Evolutionary conservation across 805 yeast species (phyloP), one percentile per base, ranked within the genome.

Genomic region (Pichia kluyveri): DNA sequence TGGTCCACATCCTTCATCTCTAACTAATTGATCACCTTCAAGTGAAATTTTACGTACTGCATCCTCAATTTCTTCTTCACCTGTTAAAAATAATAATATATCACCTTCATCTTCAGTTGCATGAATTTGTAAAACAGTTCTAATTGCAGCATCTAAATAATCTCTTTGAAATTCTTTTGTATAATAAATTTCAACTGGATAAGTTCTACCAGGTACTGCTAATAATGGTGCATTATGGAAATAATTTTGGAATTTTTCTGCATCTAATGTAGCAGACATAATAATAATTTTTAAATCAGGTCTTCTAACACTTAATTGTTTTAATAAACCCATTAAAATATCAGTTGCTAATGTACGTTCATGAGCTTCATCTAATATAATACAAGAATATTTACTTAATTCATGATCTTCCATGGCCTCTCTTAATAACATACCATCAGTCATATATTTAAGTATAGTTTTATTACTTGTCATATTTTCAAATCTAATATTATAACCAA

Each of bases 211-310:
- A 2, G 98, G 97, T 42, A 91, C 98, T 0, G 97, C 96, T 52
- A 91, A 75, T 54, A 93, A 70, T 39, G 99, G 99, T 5, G 98
- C 97, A 60, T 83, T 80, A 62, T 82, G 78, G 71, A 93, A 91
- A 65, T 93, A 91, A 17, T 65, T 68, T 69, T 91, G 98, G 67
- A 90, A 91, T 71, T 91, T 93, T 65, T 89, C 93, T 4, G 98
- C 97, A 69, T 91, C 98, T 63, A 91, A 75, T 2, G 99, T 93
- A 53, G 98, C 99, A 57, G 97, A 89, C 98, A 91, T 91, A 63
- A 91, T 82, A 54, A 91, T 89, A 57, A 91, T 77, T 65, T 93
- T 93, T 60, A 91, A 74, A 60, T 91, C 97, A 19, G 87, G 82
- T 66, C 98, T 79, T 66, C 95, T 77, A 36, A 66, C 57, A 30